phyloP scores from a whole-genome alignment of 1,284 basidiomycete species.

The Fistulina hepatica region DNA sequence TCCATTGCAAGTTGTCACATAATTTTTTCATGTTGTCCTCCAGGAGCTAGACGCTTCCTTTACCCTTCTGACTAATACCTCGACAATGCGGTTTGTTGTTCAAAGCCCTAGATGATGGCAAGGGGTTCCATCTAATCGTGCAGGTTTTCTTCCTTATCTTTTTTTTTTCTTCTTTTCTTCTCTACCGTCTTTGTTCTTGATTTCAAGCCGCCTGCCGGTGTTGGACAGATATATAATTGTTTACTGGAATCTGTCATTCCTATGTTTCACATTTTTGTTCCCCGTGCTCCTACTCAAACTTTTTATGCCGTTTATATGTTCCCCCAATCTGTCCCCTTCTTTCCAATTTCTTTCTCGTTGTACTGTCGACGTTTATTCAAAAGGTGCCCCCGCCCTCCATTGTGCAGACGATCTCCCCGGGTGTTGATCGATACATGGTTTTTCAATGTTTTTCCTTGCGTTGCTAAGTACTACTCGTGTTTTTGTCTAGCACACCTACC shows the following conservation, averaged over 20 bases:
- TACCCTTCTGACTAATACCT: too few relatives aligned
- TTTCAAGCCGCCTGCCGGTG: neutral
- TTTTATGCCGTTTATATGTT: constrained; percentile 11
- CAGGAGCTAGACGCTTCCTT: too few relatives aligned
- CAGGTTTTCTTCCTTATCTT: constrained; percentile 15
- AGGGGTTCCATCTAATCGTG: constrained; percentile 10
- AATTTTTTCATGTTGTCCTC: too few relatives aligned
- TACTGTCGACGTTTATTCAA: too few relatives aligned
- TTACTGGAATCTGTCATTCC: constrained; percentile 24
- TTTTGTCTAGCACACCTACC: too few relatives aligned
- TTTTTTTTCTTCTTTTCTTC: constrained; percentile 17
- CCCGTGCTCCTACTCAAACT: constrained; percentile 16
- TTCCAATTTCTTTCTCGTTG: constrained; percentile 7
- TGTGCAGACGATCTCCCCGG: too few relatives aligned
- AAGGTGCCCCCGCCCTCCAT: too few relatives aligned
- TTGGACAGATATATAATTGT: constrained; percentile 11
- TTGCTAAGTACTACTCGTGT: too few relatives aligned
- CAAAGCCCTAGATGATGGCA: constrained; percentile 3
- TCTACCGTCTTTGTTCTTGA: constrained; percentile 11
- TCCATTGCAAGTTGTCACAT: too few relatives aligned
- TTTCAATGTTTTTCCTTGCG: too few relatives aligned
- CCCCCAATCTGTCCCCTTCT: constrained; percentile 11
- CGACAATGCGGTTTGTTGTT: too few relatives aligned
- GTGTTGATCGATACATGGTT: too few relatives aligned
- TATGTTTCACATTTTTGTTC: constrained; percentile 27